A percentile compares a stretch with the other conserved stretches of the same genome.
phyloP scores from a whole-genome alignment of 2,329 filamentous ascomycete species.

The Cercospora beticola region DNA sequence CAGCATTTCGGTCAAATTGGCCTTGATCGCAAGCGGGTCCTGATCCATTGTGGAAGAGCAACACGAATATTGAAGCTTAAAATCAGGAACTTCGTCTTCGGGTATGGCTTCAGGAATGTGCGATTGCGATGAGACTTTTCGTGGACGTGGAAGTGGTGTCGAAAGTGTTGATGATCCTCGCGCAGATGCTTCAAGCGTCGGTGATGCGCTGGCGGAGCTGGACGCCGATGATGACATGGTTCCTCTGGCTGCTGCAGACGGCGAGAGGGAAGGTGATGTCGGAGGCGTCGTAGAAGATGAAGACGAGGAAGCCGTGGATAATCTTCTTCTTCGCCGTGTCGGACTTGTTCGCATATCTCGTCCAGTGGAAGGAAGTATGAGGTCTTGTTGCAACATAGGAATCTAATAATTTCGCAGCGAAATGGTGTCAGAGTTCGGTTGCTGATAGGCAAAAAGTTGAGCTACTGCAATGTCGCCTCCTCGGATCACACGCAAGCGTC shows the following conservation, averaged over 20 bases:
- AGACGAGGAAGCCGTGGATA: background rate
- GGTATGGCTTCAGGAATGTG: conserved; percentile 28
- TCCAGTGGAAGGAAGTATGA: background rate
- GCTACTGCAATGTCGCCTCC: conserved; percentile 4
- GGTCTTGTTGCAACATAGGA: background rate
- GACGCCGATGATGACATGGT: conserved; percentile 29
- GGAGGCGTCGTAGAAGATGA: background rate
- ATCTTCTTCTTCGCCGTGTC: background rate
- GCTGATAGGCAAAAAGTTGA: background rate
- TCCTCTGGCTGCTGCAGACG: conserved; percentile 25
- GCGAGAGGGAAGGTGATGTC: conserved; percentile 27
- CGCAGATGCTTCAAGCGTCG: conserved; percentile 19
- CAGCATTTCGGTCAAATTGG: conserved; percentile 54
- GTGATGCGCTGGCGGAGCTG: conserved; percentile 28
- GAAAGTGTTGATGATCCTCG: conserved; percentile 28
- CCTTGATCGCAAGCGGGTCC: conserved; percentile 54
- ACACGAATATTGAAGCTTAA: conserved; percentile 13
- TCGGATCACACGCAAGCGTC: background rate
- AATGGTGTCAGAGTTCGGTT: conserved; percentile 5
- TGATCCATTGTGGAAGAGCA: conserved; percentile 8
- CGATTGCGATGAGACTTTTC: conserved; percentile 11
- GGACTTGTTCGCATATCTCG: background rate
- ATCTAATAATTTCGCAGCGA: background rate
- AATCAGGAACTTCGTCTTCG: conserved; percentile 21
- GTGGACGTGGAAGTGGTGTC: conserved; percentile 8